Evolutionary conservation across 2,329 filamentous ascomycete species (phyloP).

Genomic region (Pseudogymnoascus sp.): DNA sequence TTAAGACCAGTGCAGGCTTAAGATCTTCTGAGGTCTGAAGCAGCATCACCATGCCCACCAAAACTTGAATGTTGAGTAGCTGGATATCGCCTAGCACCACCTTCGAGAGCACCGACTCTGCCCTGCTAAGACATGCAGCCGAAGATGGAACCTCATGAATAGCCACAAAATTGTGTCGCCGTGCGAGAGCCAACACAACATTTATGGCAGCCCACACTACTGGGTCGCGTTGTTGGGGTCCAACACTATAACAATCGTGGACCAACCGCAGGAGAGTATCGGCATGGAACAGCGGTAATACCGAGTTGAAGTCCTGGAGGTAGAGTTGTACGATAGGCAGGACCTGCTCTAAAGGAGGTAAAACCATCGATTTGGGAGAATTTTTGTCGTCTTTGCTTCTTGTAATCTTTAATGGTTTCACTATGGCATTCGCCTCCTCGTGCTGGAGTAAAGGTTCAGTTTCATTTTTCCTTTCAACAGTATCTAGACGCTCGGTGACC

Average conservation of each 20-base stretch:
- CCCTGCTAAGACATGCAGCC: constrained; percentile 23
- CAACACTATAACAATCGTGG: constrained; percentile 19
- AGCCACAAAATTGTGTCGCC: too few relatives aligned
- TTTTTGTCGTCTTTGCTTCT: too few relatives aligned
- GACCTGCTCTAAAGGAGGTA: too few relatives aligned
- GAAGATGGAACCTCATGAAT: constrained; percentile 12
- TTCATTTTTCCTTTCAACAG: too few relatives aligned
- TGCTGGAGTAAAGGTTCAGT: too few relatives aligned
- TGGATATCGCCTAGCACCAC: constrained; percentile 23
- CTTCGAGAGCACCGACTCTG: constrained; percentile 25
- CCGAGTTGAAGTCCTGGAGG: constrained; percentile 24
- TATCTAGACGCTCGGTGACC: too few relatives aligned
- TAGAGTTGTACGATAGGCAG: too few relatives aligned
- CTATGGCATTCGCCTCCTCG: too few relatives aligned
- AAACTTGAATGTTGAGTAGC: constrained; percentile 28
- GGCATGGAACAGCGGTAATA: constrained; percentile 23
- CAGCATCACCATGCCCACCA: constrained; percentile 27
- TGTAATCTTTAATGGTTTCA: too few relatives aligned
- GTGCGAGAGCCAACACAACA: constrained; percentile 27
- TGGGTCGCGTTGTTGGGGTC: constrained; percentile 19
- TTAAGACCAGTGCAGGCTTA: constrained; percentile 23
- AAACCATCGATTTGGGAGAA: too few relatives aligned
- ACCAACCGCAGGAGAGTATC: constrained; percentile 20
- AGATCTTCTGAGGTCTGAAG: constrained; percentile 25
- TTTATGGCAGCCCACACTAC: constrained; percentile 28